Base-by-base conservation (phyloP, 1,284 basidiomycete species). In the Thecaphora frezii region DNA sequence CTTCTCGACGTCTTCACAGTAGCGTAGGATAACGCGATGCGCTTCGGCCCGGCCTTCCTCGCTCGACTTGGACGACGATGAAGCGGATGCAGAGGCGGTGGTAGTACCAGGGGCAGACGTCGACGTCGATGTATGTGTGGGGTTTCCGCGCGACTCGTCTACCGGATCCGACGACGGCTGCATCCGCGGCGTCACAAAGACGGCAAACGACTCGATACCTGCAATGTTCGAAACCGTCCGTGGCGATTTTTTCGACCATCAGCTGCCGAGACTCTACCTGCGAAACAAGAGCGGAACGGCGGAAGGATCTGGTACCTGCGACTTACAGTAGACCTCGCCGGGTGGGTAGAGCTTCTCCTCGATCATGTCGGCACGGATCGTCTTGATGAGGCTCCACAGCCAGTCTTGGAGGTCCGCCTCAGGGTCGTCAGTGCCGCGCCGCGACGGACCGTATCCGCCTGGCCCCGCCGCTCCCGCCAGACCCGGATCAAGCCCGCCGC, bases 1-100 rank as follows among this genome's bases (percentile, higher is more conserved):
- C 55, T 80, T 80, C 54, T 80, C 78, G 5, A 83, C 81, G 19
- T 82, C 80, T 43, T 82, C 80, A 53, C 82, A 81, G 42, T 78
- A 75, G 3, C 82, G 71, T 22, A 84, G 67, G 21, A 82, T 77
- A 23, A 83, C 81, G 18, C 82, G 64, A 36, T 81, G 74, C 3
- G 81, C 82, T 46, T 81, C 64, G 2, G 56, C 55, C 37, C 61
- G 49, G 18, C 19, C 43, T 40, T 54, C 47, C 30, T 46, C 55
- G 8, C 8, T 46, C 14, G 22, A 2, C 45, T 22, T 19, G 39
- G 23, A 1, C 62, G 40, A 22, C 51, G 28, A 28, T 28, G 28
- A n/a, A n/a, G n/a, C n/a, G n/a, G n/a, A n/a, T n/a, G n/a, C n/a
- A n/a, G n/a, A n/a, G n/a, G n/a, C n/a, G n/a, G n/a, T n/a, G n/a